A percentile compares a stretch with the other conserved stretches of the same genome.
Evolutionary conservation across 2,329 filamentous ascomycete genomes (phyloP).

Genomic region (Mycosphaerelloides madeirae): DNA sequence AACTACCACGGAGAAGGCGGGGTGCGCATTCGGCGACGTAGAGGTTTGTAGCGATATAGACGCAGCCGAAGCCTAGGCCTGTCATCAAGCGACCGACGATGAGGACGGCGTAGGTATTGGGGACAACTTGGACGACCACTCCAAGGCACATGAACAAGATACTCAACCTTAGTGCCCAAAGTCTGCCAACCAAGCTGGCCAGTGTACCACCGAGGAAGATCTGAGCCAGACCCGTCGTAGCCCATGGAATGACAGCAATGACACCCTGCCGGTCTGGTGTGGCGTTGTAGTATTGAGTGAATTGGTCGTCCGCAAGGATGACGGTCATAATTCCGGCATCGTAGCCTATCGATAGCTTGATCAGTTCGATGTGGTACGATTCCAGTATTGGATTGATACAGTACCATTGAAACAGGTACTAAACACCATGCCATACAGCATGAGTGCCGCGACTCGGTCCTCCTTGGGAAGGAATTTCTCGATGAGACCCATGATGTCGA

Average conservation of each 20-base stretch:
- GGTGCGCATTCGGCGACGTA: conserved; percentile 43
- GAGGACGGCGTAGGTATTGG: conserved; percentile 40
- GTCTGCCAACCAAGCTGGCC: conserved; percentile 35
- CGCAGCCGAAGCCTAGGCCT: conserved; percentile 40
- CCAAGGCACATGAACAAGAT: conserved; percentile 39
- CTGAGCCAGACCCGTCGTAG: conserved; percentile 39
- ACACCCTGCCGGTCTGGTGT: conserved; percentile 34
- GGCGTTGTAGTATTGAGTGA: conserved; percentile 39
- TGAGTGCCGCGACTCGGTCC: conserved; percentile 36
- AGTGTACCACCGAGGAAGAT: conserved; percentile 38
- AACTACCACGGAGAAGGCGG: conserved; percentile 37
- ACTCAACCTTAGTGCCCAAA: conserved; percentile 40
- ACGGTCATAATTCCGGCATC: conserved; percentile 44
- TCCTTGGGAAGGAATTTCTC: conserved; percentile 37
- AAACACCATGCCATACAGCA: conserved; percentile 40
- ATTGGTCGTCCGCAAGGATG: conserved; percentile 41
- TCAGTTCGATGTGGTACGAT: not conserved
- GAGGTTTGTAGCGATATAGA: conserved; percentile 41
- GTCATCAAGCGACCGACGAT: conserved; percentile 39
- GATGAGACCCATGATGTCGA: conserved; percentile 30
- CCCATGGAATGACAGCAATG: conserved; percentile 42
- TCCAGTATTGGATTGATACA: not conserved
- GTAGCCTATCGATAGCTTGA: conserved; percentile 25
- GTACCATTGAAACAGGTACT: conserved; percentile 40
- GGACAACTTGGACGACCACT: conserved; percentile 39